Percentiles rank a stretch among this genome's conserved stretches.
Evolutionary conservation across 768 basidiomycete species (phyloP).

Genomic region (Termitomyces sp.): DNA sequence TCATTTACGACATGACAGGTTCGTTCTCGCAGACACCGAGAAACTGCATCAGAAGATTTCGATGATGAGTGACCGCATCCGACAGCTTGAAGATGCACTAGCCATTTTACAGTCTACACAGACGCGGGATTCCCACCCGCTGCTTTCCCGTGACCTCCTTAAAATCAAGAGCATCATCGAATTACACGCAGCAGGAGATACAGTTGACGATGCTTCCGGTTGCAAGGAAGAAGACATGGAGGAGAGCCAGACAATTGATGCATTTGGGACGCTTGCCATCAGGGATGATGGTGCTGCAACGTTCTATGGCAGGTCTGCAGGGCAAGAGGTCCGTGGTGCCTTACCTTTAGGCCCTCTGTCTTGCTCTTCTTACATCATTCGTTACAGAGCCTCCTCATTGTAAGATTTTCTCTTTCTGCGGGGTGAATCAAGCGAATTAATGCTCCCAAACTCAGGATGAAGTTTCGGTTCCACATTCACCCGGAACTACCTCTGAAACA

Average conservation of each 20-base stretch:
- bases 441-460: constrained; percentile 25
- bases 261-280: constrained; percentile 66
- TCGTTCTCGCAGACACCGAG: constrained; percentile 69
- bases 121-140: constrained; percentile 49
- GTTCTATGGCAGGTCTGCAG: constrained; percentile 69
- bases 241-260: constrained; percentile 52
- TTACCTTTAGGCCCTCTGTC: neutral
- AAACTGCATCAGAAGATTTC: constrained; percentile 63
- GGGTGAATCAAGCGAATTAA: neutral
- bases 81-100: constrained; percentile 66
- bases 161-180: constrained; percentile 68
- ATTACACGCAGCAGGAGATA: constrained; percentile 49
- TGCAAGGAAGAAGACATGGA: constrained; percentile 23
- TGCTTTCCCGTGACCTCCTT: constrained; percentile 54
- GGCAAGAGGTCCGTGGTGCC: constrained; percentile 51
- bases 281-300: constrained; percentile 65
- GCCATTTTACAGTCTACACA: constrained; percentile 44
- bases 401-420: constrained; percentile 21
- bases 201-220: constrained; percentile 21
- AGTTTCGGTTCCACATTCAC: constrained; percentile 11
- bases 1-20: constrained; percentile 28
- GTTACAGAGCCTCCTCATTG: constrained; percentile 48
- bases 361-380: neutral
- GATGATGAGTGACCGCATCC: constrained; percentile 64
- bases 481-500: neutral